Evolutionary conservation across 176 grass and related monocot genomes (phyloP).

Genomic region (Areca catechu): DNA sequence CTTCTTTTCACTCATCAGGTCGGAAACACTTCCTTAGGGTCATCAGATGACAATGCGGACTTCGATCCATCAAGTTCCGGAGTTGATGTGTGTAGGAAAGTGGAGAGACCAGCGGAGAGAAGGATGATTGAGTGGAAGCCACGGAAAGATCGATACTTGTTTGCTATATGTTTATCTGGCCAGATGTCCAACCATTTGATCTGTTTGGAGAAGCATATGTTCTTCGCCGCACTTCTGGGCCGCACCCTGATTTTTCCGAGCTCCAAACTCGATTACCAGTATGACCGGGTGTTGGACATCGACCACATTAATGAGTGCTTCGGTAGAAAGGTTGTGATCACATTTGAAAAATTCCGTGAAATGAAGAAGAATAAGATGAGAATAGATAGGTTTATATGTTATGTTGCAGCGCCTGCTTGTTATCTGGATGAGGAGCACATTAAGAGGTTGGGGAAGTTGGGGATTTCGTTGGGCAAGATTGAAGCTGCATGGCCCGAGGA

Average conservation of each 20-base stretch:
- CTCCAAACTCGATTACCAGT: constrained; percentile 72
- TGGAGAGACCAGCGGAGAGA: constrained; percentile 30
- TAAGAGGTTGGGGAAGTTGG: constrained; percentile 61
- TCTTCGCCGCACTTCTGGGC: constrained; percentile 73
- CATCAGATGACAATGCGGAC: constrained; percentile 28
- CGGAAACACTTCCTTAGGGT: constrained; percentile 13
- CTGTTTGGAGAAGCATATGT: constrained; percentile 99
- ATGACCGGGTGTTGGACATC: constrained; percentile 73
- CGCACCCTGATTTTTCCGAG: constrained; percentile 68
- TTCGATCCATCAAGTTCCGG: constrained; percentile 35
- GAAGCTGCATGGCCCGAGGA: constrained; percentile 83
- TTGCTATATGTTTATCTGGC: constrained; percentile 78
- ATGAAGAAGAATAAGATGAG: constrained; percentile 59
- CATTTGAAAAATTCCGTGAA: constrained; percentile 65
- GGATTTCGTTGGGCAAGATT: constrained; percentile 64
- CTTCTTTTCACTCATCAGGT: constrained; percentile 59
- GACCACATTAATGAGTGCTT: constrained; percentile 81
- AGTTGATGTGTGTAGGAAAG: constrained; percentile 39
- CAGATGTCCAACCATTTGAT: constrained; percentile 99
- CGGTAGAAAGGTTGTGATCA: constrained; percentile 59
- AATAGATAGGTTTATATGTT: constrained; percentile 93
- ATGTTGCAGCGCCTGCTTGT: constrained; percentile 59
- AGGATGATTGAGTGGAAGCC: constrained; percentile 90
- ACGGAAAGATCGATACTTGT: constrained; percentile 64
- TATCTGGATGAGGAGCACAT: constrained; percentile 84